These are phyloP conservation scores for Emmonsiellopsis sp. DNA, from an alignment of 2,329 filamentous ascomycete genomes.

Conservation along the genomic window DNA sequence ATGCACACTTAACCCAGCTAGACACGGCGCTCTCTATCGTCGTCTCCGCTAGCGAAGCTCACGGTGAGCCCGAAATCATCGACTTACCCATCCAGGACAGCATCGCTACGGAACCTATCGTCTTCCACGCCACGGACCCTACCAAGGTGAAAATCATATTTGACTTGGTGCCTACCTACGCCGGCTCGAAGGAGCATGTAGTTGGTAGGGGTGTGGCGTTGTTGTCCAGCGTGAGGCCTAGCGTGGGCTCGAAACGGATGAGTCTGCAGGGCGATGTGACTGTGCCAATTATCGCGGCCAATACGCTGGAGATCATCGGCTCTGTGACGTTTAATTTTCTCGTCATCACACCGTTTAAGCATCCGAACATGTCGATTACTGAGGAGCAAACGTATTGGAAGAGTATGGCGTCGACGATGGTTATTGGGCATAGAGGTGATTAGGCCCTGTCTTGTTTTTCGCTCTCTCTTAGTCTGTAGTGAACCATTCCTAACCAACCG, in stretches of 20 bases:
- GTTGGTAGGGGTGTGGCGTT: conserved; percentile 84
- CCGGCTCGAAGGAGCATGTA: conserved; percentile 68
- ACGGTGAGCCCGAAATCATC: conserved; percentile 78
- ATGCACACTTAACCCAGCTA: conserved; percentile 85
- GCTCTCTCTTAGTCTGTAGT: background rate
- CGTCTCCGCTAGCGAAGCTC: conserved; percentile 73
- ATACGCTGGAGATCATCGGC: conserved; percentile 79
- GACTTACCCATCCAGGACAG: conserved; percentile 92
- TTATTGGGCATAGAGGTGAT: conserved; percentile 54
- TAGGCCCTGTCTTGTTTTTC: conserved; percentile 7
- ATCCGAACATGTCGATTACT: conserved; percentile 87
- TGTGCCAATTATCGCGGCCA: conserved; percentile 78
- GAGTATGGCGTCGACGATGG: conserved; percentile 79
- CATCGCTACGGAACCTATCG: conserved; percentile 84
- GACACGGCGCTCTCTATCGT: conserved; percentile 91
- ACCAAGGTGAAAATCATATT: conserved; percentile 82
- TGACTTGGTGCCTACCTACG: conserved; percentile 91
- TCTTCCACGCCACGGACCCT: conserved; percentile 71
- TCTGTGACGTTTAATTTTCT: conserved; percentile 95
- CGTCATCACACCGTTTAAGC: conserved; percentile 85
- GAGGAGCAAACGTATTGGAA: conserved; percentile 95
- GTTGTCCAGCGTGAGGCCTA: conserved; percentile 74
- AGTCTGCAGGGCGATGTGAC: conserved; percentile 86
- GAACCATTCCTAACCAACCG: conserved; percentile 16
- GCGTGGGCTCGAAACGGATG: conserved; percentile 75